Conservation (phyloP, 2,329 filamentous ascomycete genomes). For the Fusarium newnesense region DNA sequence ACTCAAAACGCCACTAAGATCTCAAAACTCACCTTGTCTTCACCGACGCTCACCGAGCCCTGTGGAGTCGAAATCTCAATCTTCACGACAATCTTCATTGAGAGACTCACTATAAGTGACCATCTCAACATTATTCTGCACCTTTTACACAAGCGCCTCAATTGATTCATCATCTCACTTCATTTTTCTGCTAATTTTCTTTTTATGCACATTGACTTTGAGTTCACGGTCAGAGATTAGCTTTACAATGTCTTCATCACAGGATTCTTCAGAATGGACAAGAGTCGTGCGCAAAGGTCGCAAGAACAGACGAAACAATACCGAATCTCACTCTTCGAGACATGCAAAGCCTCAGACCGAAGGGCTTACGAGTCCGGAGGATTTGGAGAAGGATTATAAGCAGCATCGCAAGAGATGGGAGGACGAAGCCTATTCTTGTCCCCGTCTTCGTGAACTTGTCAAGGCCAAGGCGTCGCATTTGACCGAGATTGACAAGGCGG, state of each 20-base stretch:
- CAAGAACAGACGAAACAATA: slow-evolving; percentile 12
- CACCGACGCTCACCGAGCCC: slow-evolving; percentile 33
- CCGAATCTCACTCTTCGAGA: background rate
- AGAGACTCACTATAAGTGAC: slow-evolving; percentile 8
- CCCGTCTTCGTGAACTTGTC: slow-evolving; percentile 50
- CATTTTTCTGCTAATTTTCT: background rate
- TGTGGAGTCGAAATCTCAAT: slow-evolving; percentile 37
- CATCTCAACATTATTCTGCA: background rate
- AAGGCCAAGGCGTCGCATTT: slow-evolving; percentile 30
- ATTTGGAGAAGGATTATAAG: slow-evolving; percentile 47
- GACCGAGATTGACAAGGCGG: slow-evolving; percentile 46
- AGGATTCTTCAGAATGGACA: slow-evolving; percentile 40
- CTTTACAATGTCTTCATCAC: slow-evolving; percentile 23
- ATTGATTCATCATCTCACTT: background rate
- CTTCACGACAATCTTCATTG: slow-evolving; percentile 26
- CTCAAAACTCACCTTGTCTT: slow-evolving; percentile 8
- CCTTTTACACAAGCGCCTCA: background rate
- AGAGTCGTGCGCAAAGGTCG: slow-evolving; percentile 41
- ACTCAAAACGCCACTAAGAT: slow-evolving; percentile 14
- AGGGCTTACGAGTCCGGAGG: slow-evolving; percentile 1
- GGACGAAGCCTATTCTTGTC: slow-evolving; percentile 38
- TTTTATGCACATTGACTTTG: background rate
- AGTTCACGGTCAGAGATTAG: background rate
- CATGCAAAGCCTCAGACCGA: background rate
- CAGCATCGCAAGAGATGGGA: slow-evolving; percentile 44